phyloP scores from a whole-genome alignment of 1,284 basidiomycete genomes.

The Tilletia indica region DNA sequence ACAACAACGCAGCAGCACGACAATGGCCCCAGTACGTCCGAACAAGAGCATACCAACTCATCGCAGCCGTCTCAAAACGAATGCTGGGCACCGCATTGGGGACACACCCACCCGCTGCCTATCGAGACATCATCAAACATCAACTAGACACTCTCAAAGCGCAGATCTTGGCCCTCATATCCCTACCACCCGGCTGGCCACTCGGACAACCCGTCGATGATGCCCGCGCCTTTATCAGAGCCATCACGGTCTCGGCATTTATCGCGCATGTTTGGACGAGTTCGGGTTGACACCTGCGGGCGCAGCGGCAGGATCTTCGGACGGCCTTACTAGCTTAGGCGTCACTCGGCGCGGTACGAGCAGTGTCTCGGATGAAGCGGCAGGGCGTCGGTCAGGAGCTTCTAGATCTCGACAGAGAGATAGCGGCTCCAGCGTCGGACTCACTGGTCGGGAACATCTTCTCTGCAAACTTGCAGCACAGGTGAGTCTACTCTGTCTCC shows the following conservation, averaged over 20 bases:
- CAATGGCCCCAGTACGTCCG: constrained; percentile 38
- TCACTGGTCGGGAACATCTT: constrained; percentile 36
- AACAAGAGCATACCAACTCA: constrained; percentile 35
- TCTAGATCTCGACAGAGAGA: constrained; percentile 18
- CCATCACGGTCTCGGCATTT: constrained; percentile 8
- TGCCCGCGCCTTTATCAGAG: constrained; percentile 30
- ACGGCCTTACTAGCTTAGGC: constrained; percentile 22
- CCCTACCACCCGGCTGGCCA: constrained; percentile 32
- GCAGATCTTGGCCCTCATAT: constrained; percentile 29
- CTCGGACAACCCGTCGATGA: constrained; percentile 24
- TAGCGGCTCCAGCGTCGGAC: constrained; percentile 35
- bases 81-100: constrained; percentile 36
- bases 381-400: constrained; percentile 19
- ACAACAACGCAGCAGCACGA: neutral
- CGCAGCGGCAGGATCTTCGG: constrained; percentile 24
- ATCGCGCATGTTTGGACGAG: constrained; percentile 16
- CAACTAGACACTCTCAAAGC: constrained; percentile 33
- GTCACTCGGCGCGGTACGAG: neutral
- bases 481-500: constrained; percentile 3
- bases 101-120: constrained; percentile 19
- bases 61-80: constrained; percentile 38
- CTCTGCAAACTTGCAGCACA: constrained; percentile 43
- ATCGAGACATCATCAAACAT: constrained; percentile 25
- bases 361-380: neutral
- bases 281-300: constrained; percentile 16